These are phyloP conservation scores for Saitozyma sp. DNA, from an alignment of 768 basidiomycete species.

Conservation along the genomic window DNA sequence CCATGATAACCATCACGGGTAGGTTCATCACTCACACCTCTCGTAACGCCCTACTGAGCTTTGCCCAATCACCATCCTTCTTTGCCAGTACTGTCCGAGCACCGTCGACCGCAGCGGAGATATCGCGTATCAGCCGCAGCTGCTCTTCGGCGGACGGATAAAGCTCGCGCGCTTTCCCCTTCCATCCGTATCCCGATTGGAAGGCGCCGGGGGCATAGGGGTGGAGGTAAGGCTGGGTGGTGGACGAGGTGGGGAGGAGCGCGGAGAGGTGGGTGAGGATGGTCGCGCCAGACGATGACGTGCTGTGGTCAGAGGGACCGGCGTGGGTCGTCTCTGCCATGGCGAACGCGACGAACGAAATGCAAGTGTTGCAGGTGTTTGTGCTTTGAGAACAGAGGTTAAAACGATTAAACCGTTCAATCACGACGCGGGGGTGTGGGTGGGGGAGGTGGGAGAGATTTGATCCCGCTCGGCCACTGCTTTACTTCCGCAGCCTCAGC, in stretches of 20 bases:
- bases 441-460: no score
- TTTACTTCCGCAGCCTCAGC: no score
- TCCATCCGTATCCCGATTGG: constrained; percentile 1
- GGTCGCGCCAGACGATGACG: no score
- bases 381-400: no score
- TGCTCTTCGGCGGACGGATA: constrained; percentile 5
- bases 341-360: no score
- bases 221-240: constrained; percentile 25
- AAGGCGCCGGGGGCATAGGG: constrained; percentile 23
- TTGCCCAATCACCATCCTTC: constrained; percentile 20
- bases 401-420: no score
- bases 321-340: no score
- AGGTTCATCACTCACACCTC: constrained; percentile 28
- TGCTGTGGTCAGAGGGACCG: no score
- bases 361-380: no score
- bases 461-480: no score
- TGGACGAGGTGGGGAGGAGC: background rate
- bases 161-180: constrained; percentile 12
- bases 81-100: constrained; percentile 3
- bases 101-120: constrained; percentile 4
- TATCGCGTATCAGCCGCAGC: constrained; percentile 6
- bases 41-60: constrained; percentile 25
- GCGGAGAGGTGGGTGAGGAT: background rate
- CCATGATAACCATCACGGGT: background rate
- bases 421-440: no score